Base-by-base conservation (phyloP, 208 protist genomes). In the Acanthamoeba lenticulata region DNA sequence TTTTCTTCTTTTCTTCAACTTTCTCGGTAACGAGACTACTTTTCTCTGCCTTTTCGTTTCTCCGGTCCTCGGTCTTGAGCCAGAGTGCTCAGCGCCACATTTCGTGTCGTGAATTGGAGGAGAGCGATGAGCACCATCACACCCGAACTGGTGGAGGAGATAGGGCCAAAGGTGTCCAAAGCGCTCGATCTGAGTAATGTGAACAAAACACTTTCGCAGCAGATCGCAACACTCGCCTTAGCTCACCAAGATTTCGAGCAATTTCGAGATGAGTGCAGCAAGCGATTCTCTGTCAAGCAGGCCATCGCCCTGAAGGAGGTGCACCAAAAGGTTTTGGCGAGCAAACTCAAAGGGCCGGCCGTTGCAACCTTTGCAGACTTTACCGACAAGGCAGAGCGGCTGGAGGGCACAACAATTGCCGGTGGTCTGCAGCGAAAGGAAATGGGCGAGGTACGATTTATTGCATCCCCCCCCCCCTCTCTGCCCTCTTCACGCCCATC, bases 181-280 rank as follows among this genome's bases (percentile, higher is more conserved):
- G 74, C 74, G 1, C 49, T 83, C 29, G 74, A 83, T 29, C 38
- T 83, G 24, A 34, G 40, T 17, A 55, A 44, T 17, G 36, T 52
- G 40, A 83, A 83, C 40, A 83, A 34, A 52, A 83, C 74, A 9
- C 74, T 83, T 0, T 32, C 74, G 2, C 74, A 52, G 27, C 74
- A 83, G 42, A 52, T 83, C 2, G 74, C 74, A 13, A 83, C 74
- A 47, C 42, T 83, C 11, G 74, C 74, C 5, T 34, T 83, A 21
- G 74, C 74, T 4, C 42, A 83, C 24, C 74, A 83, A 52, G 74
- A 83, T 34, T 83, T 83, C n/a, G 74, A 83, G 19, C 36, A n/a
- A 83, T 83, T 83, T 83, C 74, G 74, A 49, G 74, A 83, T 44
- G 40, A 83, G 49, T 83, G 74, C 74, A 83, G 49, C 74, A 52